A percentile compares a stretch with the other conserved stretches of the same genome.
Conservation (phyloP, 1,284 basidiomycete genomes). For the Ganoderma lingzhi region DNA sequence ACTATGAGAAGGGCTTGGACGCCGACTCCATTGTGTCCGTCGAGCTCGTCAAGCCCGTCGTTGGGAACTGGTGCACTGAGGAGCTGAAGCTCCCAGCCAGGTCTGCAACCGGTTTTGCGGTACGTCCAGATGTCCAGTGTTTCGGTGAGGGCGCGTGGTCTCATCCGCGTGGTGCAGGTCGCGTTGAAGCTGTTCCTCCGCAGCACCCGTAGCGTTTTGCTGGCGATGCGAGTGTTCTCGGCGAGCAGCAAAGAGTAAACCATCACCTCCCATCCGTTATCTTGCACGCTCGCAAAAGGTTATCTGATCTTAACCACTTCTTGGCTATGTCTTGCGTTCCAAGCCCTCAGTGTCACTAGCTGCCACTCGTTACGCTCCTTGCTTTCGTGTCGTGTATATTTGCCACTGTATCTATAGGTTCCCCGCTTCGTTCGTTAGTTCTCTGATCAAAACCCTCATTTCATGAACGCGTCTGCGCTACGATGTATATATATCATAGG, state of each 20-base stretch:
- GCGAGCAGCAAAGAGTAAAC: neutral
- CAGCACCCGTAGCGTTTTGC: neutral
- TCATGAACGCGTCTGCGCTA: neutral
- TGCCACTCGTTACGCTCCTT: neutral
- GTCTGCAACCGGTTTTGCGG: neutral
- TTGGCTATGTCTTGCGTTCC: neutral
- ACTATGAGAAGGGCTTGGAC: neutral
- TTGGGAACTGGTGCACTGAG: neutral
- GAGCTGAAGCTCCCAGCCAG: neutral
- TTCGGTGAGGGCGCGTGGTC: neutral
- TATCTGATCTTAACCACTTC: neutral
- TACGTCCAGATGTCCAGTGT: neutral
- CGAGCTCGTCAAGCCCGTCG: neutral
- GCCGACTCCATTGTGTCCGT: neutral
- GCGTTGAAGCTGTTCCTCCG: neutral
- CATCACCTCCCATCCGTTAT: neutral
- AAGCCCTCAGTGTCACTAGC: neutral
- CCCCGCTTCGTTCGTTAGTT: neutral
- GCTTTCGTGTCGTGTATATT: neutral
- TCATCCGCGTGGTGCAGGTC: neutral
- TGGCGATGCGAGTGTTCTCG: neutral
- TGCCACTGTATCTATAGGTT: conserved; percentile 1
- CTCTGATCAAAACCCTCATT: neutral
- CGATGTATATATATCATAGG: neutral
- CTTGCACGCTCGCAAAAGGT: neutral